Conservation (phyloP, 192 early-diverging fungal genomes). For the Coemansia sp. region DNA sequence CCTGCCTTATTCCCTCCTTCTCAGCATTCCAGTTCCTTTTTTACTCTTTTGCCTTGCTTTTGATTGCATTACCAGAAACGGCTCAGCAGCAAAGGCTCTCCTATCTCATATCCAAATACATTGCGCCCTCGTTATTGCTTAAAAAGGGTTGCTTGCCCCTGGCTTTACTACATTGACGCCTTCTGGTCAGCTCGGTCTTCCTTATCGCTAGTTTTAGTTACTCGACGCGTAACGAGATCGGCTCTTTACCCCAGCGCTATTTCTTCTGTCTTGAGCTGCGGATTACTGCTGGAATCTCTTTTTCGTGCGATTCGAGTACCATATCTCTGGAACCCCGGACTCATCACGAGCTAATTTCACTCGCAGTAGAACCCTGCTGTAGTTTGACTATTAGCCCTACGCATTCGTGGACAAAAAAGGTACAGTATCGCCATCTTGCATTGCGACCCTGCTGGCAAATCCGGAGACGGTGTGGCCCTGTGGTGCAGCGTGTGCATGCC, state of each 20-base stretch:
- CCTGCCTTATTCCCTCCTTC: constrained; percentile 22
- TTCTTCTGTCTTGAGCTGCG: background rate
- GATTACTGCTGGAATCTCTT: background rate
- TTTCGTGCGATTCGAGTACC: background rate
- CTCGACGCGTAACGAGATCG: constrained; percentile 9
- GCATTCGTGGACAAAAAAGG: background rate
- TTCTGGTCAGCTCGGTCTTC: background rate
- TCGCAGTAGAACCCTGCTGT: constrained; percentile 1
- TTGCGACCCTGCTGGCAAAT: background rate
- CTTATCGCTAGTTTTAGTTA: constrained; percentile 1
- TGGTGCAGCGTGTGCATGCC: background rate
- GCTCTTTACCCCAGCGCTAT: background rate
- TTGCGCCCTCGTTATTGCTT: constrained; percentile 8
- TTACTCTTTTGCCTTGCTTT: background rate
- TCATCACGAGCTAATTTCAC: background rate
- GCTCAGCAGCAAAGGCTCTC: constrained; percentile 1
- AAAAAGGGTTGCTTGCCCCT: constrained; percentile 1
- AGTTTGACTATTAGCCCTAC: background rate
- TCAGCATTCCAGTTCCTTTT: constrained; percentile 3
- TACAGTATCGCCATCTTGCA: background rate
- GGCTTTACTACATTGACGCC: background rate
- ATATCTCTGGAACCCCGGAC: constrained; percentile 2
- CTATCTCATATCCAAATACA: constrained; percentile 11
- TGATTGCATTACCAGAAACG: constrained; percentile 35
- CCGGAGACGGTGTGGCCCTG: background rate